Conservation (phyloP, 2,329 filamentous ascomycete genomes). For the Aspergillus proliferans region DNA sequence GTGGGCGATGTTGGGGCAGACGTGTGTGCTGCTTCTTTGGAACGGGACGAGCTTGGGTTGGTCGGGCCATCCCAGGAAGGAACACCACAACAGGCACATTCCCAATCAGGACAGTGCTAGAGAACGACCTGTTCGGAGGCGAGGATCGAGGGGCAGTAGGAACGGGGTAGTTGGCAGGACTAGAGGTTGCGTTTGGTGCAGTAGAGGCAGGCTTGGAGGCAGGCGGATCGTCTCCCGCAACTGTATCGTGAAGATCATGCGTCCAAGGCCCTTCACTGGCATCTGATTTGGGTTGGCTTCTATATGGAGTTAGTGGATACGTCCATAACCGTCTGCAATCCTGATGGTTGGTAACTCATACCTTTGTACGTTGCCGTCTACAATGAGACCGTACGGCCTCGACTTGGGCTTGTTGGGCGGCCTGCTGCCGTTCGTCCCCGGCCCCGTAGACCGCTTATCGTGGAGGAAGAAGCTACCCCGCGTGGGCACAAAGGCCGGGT, state of each 20-base stretch:
- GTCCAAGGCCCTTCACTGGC: slow-evolving; percentile 73
- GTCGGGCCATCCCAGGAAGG: slow-evolving; percentile 66
- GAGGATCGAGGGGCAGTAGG: slow-evolving; percentile 50
- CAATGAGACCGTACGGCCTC: slow-evolving; percentile 46
- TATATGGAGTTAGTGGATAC: slow-evolving; percentile 25
- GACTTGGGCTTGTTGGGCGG: slow-evolving; percentile 50
- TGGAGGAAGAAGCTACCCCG: slow-evolving; percentile 96
- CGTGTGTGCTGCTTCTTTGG: slow-evolving; percentile 87
- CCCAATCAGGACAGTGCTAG: slow-evolving; percentile 74
- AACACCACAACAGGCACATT: slow-evolving; percentile 79
- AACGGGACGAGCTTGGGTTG: slow-evolving; percentile 66
- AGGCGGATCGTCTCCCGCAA: slow-evolving; percentile 36
- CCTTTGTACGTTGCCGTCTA: slow-evolving; percentile 41
- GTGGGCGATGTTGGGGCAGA: slow-evolving; percentile 88
- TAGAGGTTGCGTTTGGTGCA: slow-evolving; percentile 20
- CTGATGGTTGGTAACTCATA: slow-evolving; percentile 14
- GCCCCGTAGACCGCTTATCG: slow-evolving; percentile 76
- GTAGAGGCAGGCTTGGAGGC: slow-evolving; percentile 21
- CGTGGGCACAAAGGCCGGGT: slow-evolving; percentile 90
- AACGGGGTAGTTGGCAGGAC: slow-evolving; percentile 26
- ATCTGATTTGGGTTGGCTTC: slow-evolving; percentile 39
- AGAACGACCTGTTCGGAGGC: slow-evolving; percentile 70
- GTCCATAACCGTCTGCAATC: background rate
- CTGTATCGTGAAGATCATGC: slow-evolving; percentile 84
- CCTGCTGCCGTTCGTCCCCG: slow-evolving; percentile 70